Base-by-base conservation (phyloP, 2,329 filamentous ascomycete species). In the Aspergillus pseudoglaucus region DNA sequence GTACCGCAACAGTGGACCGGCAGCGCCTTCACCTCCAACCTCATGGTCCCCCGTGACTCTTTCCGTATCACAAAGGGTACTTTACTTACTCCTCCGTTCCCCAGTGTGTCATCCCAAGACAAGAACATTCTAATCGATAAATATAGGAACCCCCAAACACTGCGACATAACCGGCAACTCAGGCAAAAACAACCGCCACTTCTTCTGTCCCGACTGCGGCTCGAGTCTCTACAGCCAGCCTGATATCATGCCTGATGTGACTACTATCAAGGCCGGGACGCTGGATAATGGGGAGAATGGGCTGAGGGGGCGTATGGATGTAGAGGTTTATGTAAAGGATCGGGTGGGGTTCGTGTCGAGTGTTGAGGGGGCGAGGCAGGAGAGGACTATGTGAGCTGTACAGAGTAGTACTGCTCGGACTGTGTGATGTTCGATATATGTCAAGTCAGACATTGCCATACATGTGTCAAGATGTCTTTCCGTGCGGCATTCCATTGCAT, bases 121-220 rank as follows among this genome's bases (percentile, higher is more conserved):
- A 23, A 25, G 37, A 54, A n/a, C 38, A 14, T 41, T n/a, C 4
- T 22, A 22, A 22, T 22, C 22, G 6, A 22, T 22, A 6, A 4
- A 22, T 22, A 22, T 22, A 22, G 22, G 22, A 22, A 22, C 3
- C 22, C 22, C 22, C 22, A 76, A 73, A 52, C 56, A 67, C 25
- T 80, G 71, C 57, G 75, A 79, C 51, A 61, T 64, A 14, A 65
- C 57, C 0, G 78, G 77, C 3, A 70, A 59, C 32, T 76, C 73
- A 0, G 78, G 78, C 25, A 80, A 80, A 58, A 65, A 72, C 51
- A 80, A 80, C 63, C 75, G 73, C 53, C 77, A 79, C 57, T 79
- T 71, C 64, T 81, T 81, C 68, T 80, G 78, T 58, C 52, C 62
- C 14, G 73, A 59, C 50, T 81, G 78, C 54, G 78, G 78, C 15